Base-by-base conservation (phyloP, 192 early-diverging fungal genomes). In the Paraglomus occultum region DNA sequence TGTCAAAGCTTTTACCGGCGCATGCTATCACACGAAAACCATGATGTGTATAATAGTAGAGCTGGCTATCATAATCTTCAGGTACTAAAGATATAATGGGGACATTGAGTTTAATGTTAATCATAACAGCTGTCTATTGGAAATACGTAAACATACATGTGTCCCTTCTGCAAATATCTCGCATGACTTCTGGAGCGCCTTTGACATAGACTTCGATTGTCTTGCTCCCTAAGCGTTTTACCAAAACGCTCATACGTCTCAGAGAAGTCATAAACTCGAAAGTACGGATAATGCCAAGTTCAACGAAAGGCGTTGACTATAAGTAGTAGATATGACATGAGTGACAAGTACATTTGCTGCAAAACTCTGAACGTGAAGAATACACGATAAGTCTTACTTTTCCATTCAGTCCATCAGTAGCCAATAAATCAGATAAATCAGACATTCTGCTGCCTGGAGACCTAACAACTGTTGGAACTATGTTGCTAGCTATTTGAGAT, bases 21-120 rank as follows among this genome's bases (percentile, higher is more conserved):
- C 94, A 86, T 8, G 95, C 98, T 70, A 99, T 94, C 15, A 99
- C 94, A 64, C 96, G 92, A 79, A 94, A 99, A 6, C 98, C 96
- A 73, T 92, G 90, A 78, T 98, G 94, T 6, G 96, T 93, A 72
- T 96, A 97, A 59, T 85, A 87, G 40, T 88, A 78, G 14, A 99
- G 84, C 38, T 83, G 80, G 55, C 89, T 84, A 59, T 91, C 79
- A 73, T 94, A 98, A 79, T 98, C 90, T 8, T 76, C 70, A 0
- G 98, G 98, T 15, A 99, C 89, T 91, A 50, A 52, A 23, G 10
- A 44, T 11, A 42, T 18, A 58, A 20, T 11, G 48, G 2, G 14
- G 22, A 17, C 51, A 11, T 31, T 31, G 31, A 31, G 31, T 31
- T 31, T 31, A 31, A 31, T 31, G 31, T 17, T 20, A 18, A 50